Evolutionary conservation across 768 basidiomycete species (phyloP).

Genomic region (Agrocybe pediades): DNA sequence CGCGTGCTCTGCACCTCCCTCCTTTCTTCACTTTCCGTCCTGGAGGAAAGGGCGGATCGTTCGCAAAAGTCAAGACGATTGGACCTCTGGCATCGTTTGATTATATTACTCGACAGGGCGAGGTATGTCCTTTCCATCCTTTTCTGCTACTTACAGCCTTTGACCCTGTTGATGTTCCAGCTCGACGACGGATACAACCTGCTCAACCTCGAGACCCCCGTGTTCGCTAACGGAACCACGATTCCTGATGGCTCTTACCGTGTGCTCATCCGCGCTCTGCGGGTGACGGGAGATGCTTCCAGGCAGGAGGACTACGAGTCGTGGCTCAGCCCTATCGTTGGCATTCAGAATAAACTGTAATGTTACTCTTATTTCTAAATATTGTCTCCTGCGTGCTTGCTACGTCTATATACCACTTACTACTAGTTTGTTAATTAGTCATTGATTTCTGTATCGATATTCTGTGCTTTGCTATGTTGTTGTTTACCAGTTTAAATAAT

Average conservation of each 20-base stretch:
- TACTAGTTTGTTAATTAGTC: too few relatives aligned
- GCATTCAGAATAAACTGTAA: slow-evolving; percentile 32
- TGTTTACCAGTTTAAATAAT: too few relatives aligned
- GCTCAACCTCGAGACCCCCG: slow-evolving; percentile 30
- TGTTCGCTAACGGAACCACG: slow-evolving; percentile 44
- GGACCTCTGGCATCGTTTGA: slow-evolving; percentile 50
- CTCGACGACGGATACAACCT: slow-evolving; percentile 23
- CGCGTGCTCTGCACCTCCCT: slow-evolving; percentile 18
- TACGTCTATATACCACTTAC: too few relatives aligned
- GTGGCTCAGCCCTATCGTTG: slow-evolving; percentile 47
- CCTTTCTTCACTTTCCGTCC: slow-evolving; percentile 44
- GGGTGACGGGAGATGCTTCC: slow-evolving; percentile 42
- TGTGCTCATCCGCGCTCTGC: slow-evolving; percentile 39
- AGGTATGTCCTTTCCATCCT: slow-evolving; percentile 29
- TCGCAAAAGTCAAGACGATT: slow-evolving; percentile 40
- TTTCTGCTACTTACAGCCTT: neutral
- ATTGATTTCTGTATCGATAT: too few relatives aligned
- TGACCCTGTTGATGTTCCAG: slow-evolving; percentile 1
- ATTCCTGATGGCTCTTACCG: slow-evolving; percentile 46
- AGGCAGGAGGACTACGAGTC: slow-evolving; percentile 47
- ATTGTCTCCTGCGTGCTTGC: too few relatives aligned
- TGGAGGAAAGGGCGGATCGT: slow-evolving; percentile 32
- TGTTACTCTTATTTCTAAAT: neutral
- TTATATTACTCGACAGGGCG: slow-evolving; percentile 48
- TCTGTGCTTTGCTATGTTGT: too few relatives aligned